Percentiles rank a stretch among this genome's conserved stretches.
Evolutionary conservation across 371 early-diverging fungal genomes (phyloP).

Genomic region (Mortierella sp.): DNA sequence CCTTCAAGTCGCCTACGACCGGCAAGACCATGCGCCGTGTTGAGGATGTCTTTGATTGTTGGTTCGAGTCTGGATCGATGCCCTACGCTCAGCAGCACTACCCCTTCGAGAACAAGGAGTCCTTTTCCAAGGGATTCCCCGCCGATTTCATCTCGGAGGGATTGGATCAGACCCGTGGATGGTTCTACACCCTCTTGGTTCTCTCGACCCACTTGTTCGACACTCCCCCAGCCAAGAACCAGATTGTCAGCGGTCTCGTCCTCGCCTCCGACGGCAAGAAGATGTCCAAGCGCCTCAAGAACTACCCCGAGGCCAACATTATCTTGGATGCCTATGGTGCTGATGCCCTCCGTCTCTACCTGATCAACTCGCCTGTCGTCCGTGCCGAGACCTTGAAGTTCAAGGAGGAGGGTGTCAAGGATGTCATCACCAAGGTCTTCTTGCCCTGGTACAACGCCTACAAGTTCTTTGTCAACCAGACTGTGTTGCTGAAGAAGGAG

Average conservation of each 20-base stretch:
- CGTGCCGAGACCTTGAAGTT: conserved; percentile 98
- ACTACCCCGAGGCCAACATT: conserved; percentile 98
- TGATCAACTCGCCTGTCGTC: conserved; percentile 99
- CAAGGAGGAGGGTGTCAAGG: conserved; percentile 99
- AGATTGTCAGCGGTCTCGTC: conserved; percentile 99
- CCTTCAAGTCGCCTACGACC: conserved; percentile 91
- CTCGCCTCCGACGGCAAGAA: conserved; percentile 99
- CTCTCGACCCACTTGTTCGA: conserved; percentile 99
- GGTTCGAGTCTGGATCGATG: conserved; percentile 99
- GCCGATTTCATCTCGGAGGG: conserved; percentile 99
- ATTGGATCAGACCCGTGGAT: conserved; percentile 99
- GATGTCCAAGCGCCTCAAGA: conserved; percentile 99
- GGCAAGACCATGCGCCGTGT: conserved; percentile 93
- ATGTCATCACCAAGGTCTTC: conserved; percentile 95
- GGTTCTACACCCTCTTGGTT: conserved; percentile 99
- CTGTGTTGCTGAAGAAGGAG: conserved; percentile 92
- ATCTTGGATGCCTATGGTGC: conserved; percentile 97
- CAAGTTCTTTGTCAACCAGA: conserved; percentile 96
- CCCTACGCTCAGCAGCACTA: conserved; percentile 99
- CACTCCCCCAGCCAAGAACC: conserved; percentile 99
- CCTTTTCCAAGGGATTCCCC: conserved; percentile 94
- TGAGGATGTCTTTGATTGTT: conserved; percentile 99
- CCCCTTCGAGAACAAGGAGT: conserved; percentile 97
- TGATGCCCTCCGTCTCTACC: conserved; percentile 97
- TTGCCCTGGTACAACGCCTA: conserved; percentile 99